Percentiles rank a stretch among this genome's conserved stretches.
Conservation (phyloP, 2,329 filamentous ascomycete species). For the Fusarium nelsonii region DNA sequence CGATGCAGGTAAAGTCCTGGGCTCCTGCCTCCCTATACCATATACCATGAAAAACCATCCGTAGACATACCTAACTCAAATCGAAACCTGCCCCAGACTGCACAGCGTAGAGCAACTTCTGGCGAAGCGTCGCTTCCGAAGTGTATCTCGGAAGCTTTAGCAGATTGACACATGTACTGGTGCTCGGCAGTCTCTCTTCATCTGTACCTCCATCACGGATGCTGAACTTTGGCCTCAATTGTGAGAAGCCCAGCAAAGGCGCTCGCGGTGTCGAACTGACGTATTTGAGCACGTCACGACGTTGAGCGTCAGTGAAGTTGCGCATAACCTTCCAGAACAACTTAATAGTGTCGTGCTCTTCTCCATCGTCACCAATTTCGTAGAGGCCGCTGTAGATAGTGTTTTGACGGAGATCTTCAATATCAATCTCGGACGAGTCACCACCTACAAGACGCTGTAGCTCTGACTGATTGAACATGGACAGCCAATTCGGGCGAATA, state of each 20-base stretch:
- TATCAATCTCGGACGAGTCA: conserved; percentile 85
- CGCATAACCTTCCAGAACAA: conserved; percentile 94
- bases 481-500: conserved; percentile 92
- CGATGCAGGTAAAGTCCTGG: conserved; percentile 33
- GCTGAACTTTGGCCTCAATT: conserved; percentile 86
- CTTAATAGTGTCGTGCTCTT: conserved; percentile 86
- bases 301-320: conserved; percentile 78
- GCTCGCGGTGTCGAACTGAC: conserved; percentile 94
- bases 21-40: conserved; percentile 2
- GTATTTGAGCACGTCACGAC: conserved; percentile 91
- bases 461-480: conserved; percentile 98
- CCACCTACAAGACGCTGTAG: conserved; percentile 94
- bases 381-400: conserved; percentile 92
- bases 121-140: conserved; percentile 72
- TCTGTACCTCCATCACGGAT: conserved; percentile 78
- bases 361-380: conserved; percentile 85
- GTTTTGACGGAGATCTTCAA: conserved; percentile 85
- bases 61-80: conserved; percentile 64
- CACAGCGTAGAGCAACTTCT: conserved; percentile 90
- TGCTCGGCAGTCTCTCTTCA: conserved; percentile 84
- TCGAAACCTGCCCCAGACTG: conserved; percentile 94
- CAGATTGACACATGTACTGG: conserved; percentile 95
- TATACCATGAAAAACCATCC: neutral
- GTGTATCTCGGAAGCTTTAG: conserved; percentile 90
- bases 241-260: conserved; percentile 87